Evolutionary conservation across 2,329 filamentous ascomycete genomes (phyloP).

Genomic region (Beauveria medogensis): DNA sequence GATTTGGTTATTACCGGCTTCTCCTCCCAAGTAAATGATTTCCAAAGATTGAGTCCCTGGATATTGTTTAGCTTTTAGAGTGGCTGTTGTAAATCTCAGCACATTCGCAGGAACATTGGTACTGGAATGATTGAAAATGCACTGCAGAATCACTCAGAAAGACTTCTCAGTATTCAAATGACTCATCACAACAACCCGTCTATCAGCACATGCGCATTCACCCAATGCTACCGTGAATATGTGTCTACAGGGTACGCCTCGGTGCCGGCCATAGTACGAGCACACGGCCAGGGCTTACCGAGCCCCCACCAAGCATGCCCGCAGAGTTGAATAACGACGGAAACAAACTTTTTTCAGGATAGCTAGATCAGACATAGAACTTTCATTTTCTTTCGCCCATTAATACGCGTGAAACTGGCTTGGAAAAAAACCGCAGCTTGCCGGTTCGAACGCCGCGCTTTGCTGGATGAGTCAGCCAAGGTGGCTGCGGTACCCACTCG

Average conservation of each 20-base stretch:
- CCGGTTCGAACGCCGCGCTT: constrained; percentile 8
- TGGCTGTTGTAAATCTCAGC: too few relatives aligned
- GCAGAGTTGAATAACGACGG: background rate
- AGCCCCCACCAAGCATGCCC: background rate
- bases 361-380: too few relatives aligned
- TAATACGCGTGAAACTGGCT: background rate
- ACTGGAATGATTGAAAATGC: too few relatives aligned
- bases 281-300: background rate
- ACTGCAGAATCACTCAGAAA: too few relatives aligned
- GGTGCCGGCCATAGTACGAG: background rate
- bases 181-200: too few relatives aligned
- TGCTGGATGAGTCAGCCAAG: constrained; percentile 5
- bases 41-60: too few relatives aligned
- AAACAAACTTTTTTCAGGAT: background rate
- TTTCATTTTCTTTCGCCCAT: too few relatives aligned
- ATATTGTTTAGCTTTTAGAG: too few relatives aligned
- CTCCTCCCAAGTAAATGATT: too few relatives aligned
- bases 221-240: background rate
- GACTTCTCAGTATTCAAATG: too few relatives aligned
- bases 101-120: too few relatives aligned
- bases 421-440: background rate
- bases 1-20: accelerated
- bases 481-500: constrained; percentile 1
- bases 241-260: background rate
- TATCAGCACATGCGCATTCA: too few relatives aligned